Conservation (phyloP, 257 asterid species). For the Fraxinus anomala region DNA sequence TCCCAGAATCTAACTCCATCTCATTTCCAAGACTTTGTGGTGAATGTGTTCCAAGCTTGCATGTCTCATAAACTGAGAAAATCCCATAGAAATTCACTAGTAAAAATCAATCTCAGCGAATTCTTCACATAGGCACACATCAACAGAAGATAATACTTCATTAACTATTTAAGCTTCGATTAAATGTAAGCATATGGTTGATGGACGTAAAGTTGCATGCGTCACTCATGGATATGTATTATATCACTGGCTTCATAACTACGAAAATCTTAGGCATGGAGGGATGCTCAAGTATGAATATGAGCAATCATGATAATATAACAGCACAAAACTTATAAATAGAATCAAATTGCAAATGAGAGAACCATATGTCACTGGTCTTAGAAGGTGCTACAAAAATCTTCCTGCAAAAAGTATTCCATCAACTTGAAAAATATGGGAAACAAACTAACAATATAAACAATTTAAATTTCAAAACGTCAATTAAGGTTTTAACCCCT, state of each 20-base stretch:
- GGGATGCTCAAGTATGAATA: neutral
- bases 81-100: slow-evolving; percentile 2
- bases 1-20: slow-evolving; percentile 89
- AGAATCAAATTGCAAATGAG: slow-evolving; percentile 9
- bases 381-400: neutral
- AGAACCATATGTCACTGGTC: slow-evolving; percentile 15
- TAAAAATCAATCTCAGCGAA: slow-evolving; percentile 13
- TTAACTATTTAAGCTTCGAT: slow-evolving; percentile 9
- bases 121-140: neutral
- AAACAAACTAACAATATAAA: neutral
- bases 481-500: neutral
- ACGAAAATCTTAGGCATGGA: neutral
- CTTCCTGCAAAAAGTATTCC: neutral
- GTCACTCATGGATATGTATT: neutral
- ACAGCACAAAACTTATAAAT: slow-evolving; percentile 10
- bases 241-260: neutral
- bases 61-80: slow-evolving; percentile 79
- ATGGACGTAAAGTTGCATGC: neutral
- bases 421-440: slow-evolving; percentile 13
- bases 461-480: neutral
- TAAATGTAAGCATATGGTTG: neutral
- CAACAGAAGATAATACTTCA: neutral
- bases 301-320: slow-evolving; percentile 3
- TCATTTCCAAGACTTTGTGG: slow-evolving; percentile 86
- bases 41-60: slow-evolving; percentile 91